Evolutionary conservation across 2,329 filamentous ascomycete species (phyloP), one percentile per base, ranked within the genome.

Genomic region (Aureobasidium uvarum): DNA sequence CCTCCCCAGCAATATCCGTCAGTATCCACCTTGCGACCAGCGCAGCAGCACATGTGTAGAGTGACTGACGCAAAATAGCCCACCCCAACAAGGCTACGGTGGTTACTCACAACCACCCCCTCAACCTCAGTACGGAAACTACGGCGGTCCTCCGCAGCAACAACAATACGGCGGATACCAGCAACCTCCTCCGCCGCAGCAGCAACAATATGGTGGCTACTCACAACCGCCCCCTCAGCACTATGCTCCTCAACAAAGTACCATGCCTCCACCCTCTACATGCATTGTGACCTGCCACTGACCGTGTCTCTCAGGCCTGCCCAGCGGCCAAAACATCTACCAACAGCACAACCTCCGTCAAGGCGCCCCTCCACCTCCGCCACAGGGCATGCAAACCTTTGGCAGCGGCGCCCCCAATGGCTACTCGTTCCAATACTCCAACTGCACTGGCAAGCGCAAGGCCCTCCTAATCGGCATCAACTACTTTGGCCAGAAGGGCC

Each of bases 401-500:
- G 91, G 92, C 65, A 83, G 87, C 67, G 92, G 92, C 66, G 92
- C 93, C 16, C 92, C 92, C 20, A 83, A 86, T 68, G 84, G 84
- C 71, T 96, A 96, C 77, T 86, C 83, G 51, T 98, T 93, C 78
- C 90, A 94, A 77, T 97, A 97, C 78, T 96, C 92, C 54, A 89
- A 89, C 70, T 98, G 93, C 76, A 96, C 90, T 5, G 94, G 93
- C 52, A 86, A 88, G 72, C 84, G 93, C 74, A 97, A 97, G 80
- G 94, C 93, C 5, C 81, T 97, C 36, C 79, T 98, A 67, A 94
- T 97, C 71, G 94, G 94, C 64, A 96, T 97, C 81, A 97, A 97
- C 79, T 97, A 98, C 79, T 97, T 97, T 75, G 88, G 90, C 60
- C 93, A 97, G 79, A 87, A 91, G 66, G 93, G 93, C 33, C 91